Percentiles rank a stretch among this genome's conserved stretches.
These are phyloP conservation scores for Scedosporium minutisporum DNA, from an alignment of 2,329 filamentous ascomycete species.

Conservation along the genomic window DNA sequence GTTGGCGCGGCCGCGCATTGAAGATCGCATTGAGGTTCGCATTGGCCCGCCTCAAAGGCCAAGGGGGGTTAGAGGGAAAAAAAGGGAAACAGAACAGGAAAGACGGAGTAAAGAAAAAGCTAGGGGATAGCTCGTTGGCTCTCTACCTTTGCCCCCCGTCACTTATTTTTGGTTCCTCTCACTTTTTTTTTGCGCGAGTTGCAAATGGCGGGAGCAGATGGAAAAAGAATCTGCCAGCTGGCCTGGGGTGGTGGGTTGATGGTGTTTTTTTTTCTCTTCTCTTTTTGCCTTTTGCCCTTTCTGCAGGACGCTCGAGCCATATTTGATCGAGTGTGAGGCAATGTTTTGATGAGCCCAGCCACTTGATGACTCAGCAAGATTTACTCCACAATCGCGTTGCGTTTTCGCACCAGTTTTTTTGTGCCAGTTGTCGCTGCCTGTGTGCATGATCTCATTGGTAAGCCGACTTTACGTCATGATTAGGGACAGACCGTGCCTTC, in stretches of 20 bases:
- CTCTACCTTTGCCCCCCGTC: background rate
- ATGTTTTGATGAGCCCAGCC: background rate
- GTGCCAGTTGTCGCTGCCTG: background rate
- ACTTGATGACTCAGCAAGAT: too few species aligned
- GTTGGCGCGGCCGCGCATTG: conserved; percentile 27
- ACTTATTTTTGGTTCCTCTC: background rate
- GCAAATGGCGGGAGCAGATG: conserved; percentile 6
- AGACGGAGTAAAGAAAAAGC: background rate
- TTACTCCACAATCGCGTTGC: too few species aligned
- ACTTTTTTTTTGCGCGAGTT: background rate
- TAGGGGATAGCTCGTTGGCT: background rate
- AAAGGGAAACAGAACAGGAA: background rate
- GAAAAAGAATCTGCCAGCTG: conserved; percentile 6
- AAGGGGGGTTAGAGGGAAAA: conserved; percentile 6
- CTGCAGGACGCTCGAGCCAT: background rate
- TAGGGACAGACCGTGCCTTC: background rate
- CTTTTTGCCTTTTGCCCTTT: background rate
- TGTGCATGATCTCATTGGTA: background rate
- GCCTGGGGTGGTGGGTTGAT: conserved; percentile 6
- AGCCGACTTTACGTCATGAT: background rate
- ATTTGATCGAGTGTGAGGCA: background rate
- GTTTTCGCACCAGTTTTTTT: background rate
- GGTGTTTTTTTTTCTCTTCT: background rate
- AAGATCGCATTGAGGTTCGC: conserved; percentile 7
- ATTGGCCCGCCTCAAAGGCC: conserved; percentile 11